Evolutionary conservation across 1,139 yeast genomes (phyloP).

Genomic region (Taphrina populina): DNA sequence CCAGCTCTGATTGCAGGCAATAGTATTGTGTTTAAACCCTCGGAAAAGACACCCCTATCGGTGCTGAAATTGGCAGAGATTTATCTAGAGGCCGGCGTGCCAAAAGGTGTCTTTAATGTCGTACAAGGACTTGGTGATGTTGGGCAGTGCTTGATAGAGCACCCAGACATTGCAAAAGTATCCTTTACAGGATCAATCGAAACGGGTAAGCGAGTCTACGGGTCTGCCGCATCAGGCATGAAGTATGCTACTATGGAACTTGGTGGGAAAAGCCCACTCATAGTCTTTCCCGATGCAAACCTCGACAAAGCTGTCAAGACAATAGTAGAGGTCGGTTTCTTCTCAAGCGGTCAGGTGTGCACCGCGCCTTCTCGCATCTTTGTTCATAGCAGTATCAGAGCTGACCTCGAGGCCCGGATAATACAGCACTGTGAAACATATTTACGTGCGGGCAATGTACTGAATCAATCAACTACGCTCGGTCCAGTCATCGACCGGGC

Average conservation of each 20-base stretch:
- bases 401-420: constrained; percentile 59
- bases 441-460: constrained; percentile 4
- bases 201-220: constrained; percentile 73
- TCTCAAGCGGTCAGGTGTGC: constrained; percentile 86
- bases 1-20: constrained; percentile 83
- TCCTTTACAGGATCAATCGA: constrained; percentile 86
- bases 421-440: constrained; percentile 8
- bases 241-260: constrained; percentile 80
- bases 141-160: constrained; percentile 69
- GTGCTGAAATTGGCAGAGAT: constrained; percentile 65
- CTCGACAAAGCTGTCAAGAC: constrained; percentile 61
- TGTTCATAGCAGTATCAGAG: constrained; percentile 73
- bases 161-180: constrained; percentile 67
- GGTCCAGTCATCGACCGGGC: constrained; percentile 11
- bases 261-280: constrained; percentile 84
- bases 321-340: constrained; percentile 63
- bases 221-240: constrained; percentile 65
- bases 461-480: constrained; percentile 2
- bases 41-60: constrained; percentile 79
- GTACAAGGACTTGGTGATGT: constrained; percentile 77
- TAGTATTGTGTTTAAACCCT: constrained; percentile 74
- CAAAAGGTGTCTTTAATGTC: constrained; percentile 74
- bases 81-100: constrained; percentile 68
- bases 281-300: constrained; percentile 72
- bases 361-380: constrained; percentile 82